Base-by-base conservation (phyloP, 495 filamentous ascomycete genomes). In the Aspergillus carlsbadensis region DNA sequence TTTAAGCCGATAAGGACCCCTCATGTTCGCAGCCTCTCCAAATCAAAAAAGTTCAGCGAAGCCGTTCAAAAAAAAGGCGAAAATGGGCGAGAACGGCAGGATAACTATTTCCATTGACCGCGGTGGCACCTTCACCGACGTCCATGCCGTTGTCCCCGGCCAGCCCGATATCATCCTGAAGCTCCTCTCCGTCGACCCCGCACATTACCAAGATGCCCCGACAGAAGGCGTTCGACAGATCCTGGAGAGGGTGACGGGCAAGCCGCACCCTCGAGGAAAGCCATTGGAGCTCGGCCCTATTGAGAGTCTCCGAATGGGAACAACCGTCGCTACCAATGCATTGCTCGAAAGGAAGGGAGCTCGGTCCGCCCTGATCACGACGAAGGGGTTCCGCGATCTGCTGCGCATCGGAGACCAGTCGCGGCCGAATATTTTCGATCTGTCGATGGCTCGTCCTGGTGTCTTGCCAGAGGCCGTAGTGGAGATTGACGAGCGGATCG, bases 321-420 rank as follows among this genome's bases (percentile, higher is more conserved):
- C 90, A 17, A 95, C 90, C 2, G 90, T 95, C 22, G 90, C 90
- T 0, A 95, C 90, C 13, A 95, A 95, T 68, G 90, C 90, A n/a
- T 71, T 98, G 53, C 78, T 98, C 1, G 95, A 98, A 71, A 74
- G 94, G 54, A 98, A 98, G 71, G 94, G 94, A 6, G 94, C 96
- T 70, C 85, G 84, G 62, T 96, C 95, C 56, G 94, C 87, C 3
- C 80, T 98, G 62, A 81, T 98, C 18, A 91, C 95, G 10, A 97
- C 95, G 2, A 88, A 90, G 66, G 94, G 94, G 0, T 98, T 98
- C 73, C 87, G 85, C 46, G 94, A 98, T 71, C 91, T 93, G 58
- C 79, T 98, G 18, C 85, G 89, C 35, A 94, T 93, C 55, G 90
- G 90, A 15, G 92, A 93, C 68, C 90, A 95, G 66, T 88, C 86